Evolutionary conservation across 805 yeast genomes (phyloP).

Genomic region (Scheffersomyces coipomensis): DNA sequence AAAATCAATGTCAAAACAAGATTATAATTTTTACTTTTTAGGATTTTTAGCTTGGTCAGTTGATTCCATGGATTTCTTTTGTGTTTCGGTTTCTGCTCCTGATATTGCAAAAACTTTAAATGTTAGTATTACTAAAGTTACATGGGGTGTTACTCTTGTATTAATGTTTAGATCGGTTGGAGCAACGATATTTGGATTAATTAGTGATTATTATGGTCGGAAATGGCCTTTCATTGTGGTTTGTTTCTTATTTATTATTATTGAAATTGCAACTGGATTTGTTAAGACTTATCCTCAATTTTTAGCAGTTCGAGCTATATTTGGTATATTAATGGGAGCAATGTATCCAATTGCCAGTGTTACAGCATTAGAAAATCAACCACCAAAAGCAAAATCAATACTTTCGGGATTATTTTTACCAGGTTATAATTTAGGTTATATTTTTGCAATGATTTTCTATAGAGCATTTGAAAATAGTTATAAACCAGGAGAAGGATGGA

Average conservation of each 20-base stretch:
- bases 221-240: constrained; percentile 55
- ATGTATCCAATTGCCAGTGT: constrained; percentile 55
- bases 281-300: constrained; percentile 55
- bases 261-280: constrained; percentile 66
- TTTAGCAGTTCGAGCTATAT: constrained; percentile 60
- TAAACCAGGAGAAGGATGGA: constrained; percentile 54
- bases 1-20: constrained; percentile 11
- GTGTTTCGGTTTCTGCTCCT: constrained; percentile 51
- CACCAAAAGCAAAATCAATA: constrained; percentile 53
- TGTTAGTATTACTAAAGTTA: constrained; percentile 46
- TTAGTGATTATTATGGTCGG: constrained; percentile 62
- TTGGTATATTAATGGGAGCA: constrained; percentile 60
- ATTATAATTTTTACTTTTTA: constrained; percentile 52
- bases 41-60: constrained; percentile 63
- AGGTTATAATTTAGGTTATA: constrained; percentile 74
- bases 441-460: constrained; percentile 62
- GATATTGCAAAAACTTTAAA: constrained; percentile 46
- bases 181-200: constrained; percentile 57
- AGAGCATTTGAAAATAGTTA: constrained; percentile 54
- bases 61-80: constrained; percentile 66
- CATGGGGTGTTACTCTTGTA: constrained; percentile 69
- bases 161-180: constrained; percentile 70
- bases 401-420: constrained; percentile 73
- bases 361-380: constrained; percentile 54
- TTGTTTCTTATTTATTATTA: constrained; percentile 43